phyloP scores from a whole-genome alignment of 78 protist species.

The Mantamonas sphyraenae region DNA sequence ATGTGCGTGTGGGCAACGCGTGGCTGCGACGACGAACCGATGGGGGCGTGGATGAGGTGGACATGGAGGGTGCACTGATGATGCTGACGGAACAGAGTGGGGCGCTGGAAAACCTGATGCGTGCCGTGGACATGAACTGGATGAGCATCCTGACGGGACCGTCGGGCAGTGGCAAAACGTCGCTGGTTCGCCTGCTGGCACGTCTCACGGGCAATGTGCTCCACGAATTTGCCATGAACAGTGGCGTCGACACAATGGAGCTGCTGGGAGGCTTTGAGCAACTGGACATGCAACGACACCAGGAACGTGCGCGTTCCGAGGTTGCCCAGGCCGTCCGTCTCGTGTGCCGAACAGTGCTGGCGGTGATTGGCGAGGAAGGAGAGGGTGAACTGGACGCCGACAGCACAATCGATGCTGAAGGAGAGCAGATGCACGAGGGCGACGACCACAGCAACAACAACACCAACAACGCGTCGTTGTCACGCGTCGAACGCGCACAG shows the following conservation, averaged over 20 bases:
- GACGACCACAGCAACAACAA: no score
- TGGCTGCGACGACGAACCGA: background rate
- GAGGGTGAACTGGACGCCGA: no score
- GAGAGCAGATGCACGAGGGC: no score
- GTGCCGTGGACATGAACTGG: slow-evolving; percentile 57
- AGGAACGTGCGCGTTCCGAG: no score
- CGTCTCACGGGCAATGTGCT: slow-evolving; percentile 58
- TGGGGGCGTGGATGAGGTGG: background rate
- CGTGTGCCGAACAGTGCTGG: no score
- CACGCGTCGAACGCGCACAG: no score
- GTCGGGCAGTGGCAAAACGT: slow-evolving; percentile 78
- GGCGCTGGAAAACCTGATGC: slow-evolving; percentile 36
- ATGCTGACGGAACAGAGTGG: background rate
- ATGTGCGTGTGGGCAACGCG: no score
- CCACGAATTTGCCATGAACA: slow-evolving; percentile 71
- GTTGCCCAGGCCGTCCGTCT: no score
- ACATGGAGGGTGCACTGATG: no score
- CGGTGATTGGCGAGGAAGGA: no score
- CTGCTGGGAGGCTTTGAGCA: slow-evolving; percentile 87
- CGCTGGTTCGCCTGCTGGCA: slow-evolving; percentile 68
- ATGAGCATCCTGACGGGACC: slow-evolving; percentile 76
- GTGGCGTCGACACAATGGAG: slow-evolving; percentile 74
- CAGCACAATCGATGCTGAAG: no score
- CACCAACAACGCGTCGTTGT: no score
- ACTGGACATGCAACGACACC: slow-evolving; percentile 46